Conservation (phyloP, 2,329 filamentous ascomycete genomes). For the Diaporthe humulicola region DNA sequence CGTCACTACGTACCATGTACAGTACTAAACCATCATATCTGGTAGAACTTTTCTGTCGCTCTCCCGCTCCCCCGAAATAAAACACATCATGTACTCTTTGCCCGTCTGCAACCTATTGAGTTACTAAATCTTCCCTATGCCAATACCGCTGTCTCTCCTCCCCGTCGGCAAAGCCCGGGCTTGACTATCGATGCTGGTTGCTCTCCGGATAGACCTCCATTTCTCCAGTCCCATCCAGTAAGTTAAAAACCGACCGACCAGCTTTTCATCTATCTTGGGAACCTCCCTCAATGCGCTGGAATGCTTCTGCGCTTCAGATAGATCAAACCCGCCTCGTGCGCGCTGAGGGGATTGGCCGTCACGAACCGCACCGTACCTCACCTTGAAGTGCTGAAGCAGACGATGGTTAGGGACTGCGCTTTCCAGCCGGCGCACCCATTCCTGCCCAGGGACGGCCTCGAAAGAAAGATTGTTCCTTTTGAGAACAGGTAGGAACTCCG, state of each 20-base stretch:
- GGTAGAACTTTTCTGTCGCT: too few relatives aligned
- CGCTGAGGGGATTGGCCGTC: neutral
- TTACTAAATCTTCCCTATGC: neutral
- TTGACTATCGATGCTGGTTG: neutral
- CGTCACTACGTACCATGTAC: neutral
- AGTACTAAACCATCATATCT: neutral
- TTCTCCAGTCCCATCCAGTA: neutral
- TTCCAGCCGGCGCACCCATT: conserved; percentile 60
- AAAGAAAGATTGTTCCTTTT: conserved; percentile 58
- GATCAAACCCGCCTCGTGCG: neutral
- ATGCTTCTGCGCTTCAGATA: neutral
- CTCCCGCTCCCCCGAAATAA: too few relatives aligned
- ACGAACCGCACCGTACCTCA: neutral
- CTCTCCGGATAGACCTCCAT: neutral
- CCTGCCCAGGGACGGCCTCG: conserved; percentile 54
- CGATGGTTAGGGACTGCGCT: conserved; percentile 60
- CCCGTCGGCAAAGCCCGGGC: neutral
- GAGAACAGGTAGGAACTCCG: conserved; percentile 65
- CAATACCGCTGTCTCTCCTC: neutral
- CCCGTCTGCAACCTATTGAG: neutral
- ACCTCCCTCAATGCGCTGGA: neutral
- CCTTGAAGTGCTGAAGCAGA: conserved; percentile 53
- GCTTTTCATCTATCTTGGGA: neutral
- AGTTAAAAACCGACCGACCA: neutral
- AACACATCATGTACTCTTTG: too few relatives aligned